Evolutionary conservation across 2,329 filamentous ascomycete species (phyloP).

Genomic region (Phialophora expanda): DNA sequence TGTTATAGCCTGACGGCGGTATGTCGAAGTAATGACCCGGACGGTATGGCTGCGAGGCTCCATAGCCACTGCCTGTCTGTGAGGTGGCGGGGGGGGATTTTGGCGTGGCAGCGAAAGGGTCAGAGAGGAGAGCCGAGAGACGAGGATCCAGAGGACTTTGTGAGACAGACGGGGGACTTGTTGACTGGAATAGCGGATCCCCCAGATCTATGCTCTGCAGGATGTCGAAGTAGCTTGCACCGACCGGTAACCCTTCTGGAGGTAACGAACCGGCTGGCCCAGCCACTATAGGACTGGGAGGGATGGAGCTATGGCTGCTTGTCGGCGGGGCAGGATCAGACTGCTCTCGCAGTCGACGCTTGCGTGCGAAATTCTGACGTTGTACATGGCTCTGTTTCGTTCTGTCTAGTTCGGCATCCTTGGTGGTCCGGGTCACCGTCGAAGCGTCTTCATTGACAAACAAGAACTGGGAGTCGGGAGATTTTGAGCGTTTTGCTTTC

Average conservation of each 20-base stretch:
- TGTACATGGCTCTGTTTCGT: conserved; percentile 40
- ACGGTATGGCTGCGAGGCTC: conserved; percentile 20
- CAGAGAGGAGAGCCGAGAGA: conserved; percentile 25
- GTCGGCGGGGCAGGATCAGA: conserved; percentile 14
- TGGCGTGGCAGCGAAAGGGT: conserved; percentile 24
- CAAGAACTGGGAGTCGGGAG: conserved; percentile 32
- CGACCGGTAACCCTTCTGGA: conserved; percentile 5
- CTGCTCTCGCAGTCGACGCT: conserved; percentile 27
- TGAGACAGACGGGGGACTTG: conserved; percentile 17
- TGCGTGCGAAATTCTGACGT: conserved; percentile 35
- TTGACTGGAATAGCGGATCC: conserved; percentile 22
- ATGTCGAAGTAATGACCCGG: conserved; percentile 25
- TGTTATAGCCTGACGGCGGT: conserved; percentile 10
- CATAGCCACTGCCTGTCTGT: conserved; percentile 13
- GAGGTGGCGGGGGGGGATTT: conserved; percentile 12
- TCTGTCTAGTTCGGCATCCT: conserved; percentile 32
- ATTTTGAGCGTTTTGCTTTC: conserved; percentile 31
- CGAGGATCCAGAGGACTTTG: conserved; percentile 26
- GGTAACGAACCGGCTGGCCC: conserved; percentile 15
- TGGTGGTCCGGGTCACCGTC: conserved; percentile 30
- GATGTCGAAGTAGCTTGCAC: conserved; percentile 23
- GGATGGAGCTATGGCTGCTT: conserved; percentile 24
- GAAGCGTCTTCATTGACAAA: conserved; percentile 37
- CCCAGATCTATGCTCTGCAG: conserved; percentile 24
- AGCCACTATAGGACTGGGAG: conserved; percentile 19